A percentile compares a stretch with the other conserved stretches of the same genome.
These are phyloP conservation scores for Cyamopsis tetragonoloba DNA, from an alignment of 306 rosid genomes.

Conservation along the genomic window DNA sequence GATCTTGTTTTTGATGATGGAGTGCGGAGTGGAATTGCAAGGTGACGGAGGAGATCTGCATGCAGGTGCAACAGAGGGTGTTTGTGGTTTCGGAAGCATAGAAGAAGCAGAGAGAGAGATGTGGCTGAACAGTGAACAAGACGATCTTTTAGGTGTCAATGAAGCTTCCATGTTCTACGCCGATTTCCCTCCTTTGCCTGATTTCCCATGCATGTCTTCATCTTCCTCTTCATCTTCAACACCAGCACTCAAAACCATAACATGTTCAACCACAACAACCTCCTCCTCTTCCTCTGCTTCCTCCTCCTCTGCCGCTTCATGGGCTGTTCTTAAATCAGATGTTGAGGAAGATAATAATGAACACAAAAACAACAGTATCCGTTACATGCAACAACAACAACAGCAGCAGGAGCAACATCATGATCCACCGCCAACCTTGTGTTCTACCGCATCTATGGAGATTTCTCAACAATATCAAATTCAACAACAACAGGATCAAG, in stretches of 20 bases:
- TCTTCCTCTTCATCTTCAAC: constrained; percentile 65
- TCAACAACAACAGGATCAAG: too few relatives aligned
- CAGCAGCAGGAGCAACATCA: too few relatives aligned
- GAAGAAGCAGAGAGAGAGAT: constrained; percentile 38
- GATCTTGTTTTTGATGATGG: constrained; percentile 22
- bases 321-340: constrained; percentile 65
- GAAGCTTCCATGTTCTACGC: constrained; percentile 60
- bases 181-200: constrained; percentile 77
- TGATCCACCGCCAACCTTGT: too few relatives aligned
- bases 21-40: constrained; percentile 22
- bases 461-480: constrained; percentile 33
- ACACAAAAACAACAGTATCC: constrained; percentile 9
- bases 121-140: constrained; percentile 53
- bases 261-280: constrained; percentile 31
- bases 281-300: constrained; percentile 42
- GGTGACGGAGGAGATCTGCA: constrained; percentile 62
- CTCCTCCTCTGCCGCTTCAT: constrained; percentile 66
- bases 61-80: constrained; percentile 35
- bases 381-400: constrained; percentile 12
- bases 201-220: constrained; percentile 94
- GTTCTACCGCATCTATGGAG: constrained; percentile 71
- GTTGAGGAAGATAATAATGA: constrained; percentile 42
- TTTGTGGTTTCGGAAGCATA: constrained; percentile 28
- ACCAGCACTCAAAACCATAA: constrained; percentile 35
- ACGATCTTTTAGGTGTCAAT: constrained; percentile 41